Evolutionary conservation across 2,329 filamentous ascomycete genomes (phyloP).

Genomic region (Aspergillus tubingensis): DNA sequence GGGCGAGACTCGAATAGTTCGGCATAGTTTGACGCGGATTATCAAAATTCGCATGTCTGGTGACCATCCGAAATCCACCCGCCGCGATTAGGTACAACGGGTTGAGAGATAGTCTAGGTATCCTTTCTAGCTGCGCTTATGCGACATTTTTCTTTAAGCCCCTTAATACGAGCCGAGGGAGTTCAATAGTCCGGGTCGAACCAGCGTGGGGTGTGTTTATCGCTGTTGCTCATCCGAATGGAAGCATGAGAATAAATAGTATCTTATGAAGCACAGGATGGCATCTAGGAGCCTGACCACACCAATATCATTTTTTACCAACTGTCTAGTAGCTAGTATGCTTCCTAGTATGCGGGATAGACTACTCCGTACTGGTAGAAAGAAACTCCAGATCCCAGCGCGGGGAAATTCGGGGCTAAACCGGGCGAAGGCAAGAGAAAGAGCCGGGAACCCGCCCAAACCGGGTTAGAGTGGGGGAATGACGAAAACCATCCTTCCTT

Average conservation of each 20-base stretch:
- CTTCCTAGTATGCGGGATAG: too few species aligned
- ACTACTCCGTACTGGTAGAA: too few species aligned
- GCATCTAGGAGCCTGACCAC: too few species aligned
- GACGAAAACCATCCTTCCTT: constrained; percentile 18
- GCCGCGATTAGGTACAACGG: constrained; percentile 1
- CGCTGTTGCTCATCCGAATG: neutral
- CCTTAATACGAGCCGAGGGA: neutral
- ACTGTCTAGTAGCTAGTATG: too few species aligned
- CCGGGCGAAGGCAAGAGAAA: constrained; percentile 20
- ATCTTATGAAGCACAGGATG: too few species aligned
- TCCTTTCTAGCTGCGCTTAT: constrained; percentile 2
- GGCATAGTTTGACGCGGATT: constrained; percentile 10
- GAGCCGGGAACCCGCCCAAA: constrained; percentile 17
- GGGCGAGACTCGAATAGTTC: constrained; percentile 9
- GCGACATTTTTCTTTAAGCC: constrained; percentile 6
- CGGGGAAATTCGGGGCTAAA: constrained; percentile 26
- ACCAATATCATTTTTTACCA: too few species aligned
- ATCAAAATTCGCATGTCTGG: constrained; percentile 23
- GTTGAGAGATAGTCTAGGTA: neutral
- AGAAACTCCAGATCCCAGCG: neutral
- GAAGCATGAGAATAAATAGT: neutral
- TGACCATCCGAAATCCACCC: constrained; percentile 24
- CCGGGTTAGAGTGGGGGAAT: constrained; percentile 24
- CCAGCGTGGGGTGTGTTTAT: neutral
- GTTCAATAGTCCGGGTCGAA: neutral